Base-by-base conservation (phyloP, 352 stramenopile genomes). In the Phytophthora macrochlamydospora region DNA sequence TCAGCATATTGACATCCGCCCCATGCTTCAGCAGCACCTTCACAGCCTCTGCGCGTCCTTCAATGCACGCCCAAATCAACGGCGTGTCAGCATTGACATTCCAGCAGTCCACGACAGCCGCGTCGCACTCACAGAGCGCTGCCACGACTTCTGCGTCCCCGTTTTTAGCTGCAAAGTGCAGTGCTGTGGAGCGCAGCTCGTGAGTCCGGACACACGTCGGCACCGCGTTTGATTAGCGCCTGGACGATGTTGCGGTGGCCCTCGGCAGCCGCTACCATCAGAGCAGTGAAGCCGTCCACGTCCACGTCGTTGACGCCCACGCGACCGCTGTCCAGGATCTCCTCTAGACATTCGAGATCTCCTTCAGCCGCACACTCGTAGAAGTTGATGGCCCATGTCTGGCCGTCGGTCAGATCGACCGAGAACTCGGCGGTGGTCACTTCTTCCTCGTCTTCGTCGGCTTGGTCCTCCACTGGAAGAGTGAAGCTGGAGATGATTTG, bases 161-260 rank as follows among this genome's bases (percentile, higher is more conserved):
- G 56, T 87, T 89, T 84, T 93, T 93, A 57, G 87, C 87, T 24
- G 87, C 87, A 59, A 93, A 93, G 44, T 93, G 87, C 45, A 95
- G 69, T 40, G 85, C 87, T 13, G 79, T 92, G 38, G 85, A 93
- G 9, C 79, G 78, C 59, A 92, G 71, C 51, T 93, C 87, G 62
- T 90, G 81, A 9, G 87, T 95, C 9, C 78, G 81, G 14, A 89
- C 72, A 24, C 18, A 91, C 81, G 43, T 93, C 75, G 6, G 87
- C 87, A 46, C 81, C 83, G 24, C 79, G 81, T 1, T 50, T 53
- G 13, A 95, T 64, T 42, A 95, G 62, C 54, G 85, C 75, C 40
- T 76, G 67, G 18, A 88, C 85, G 13, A 95, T 71, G 11, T 73
- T 65, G 7, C 67, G 51, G 56, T 92, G 85, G 45, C 85, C 87